A percentile compares a stretch with the other conserved stretches of the same genome.
Conservation (phyloP, 2,329 filamentous ascomycete species). For the Coleophoma cylindrospora region DNA sequence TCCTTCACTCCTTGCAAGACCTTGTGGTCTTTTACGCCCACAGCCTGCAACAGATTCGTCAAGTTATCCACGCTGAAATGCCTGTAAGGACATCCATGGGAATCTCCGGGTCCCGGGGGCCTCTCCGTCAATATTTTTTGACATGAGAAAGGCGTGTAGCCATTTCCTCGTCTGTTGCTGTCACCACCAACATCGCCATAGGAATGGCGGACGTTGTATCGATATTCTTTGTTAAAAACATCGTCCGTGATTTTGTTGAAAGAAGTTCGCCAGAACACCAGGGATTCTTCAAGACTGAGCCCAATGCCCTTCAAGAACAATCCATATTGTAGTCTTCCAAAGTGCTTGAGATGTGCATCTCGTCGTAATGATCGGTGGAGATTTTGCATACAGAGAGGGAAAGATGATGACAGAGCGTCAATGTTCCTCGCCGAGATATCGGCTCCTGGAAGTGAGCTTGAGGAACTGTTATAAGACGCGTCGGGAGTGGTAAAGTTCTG, state of each 20-base stretch:
- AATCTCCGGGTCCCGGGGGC: slow-evolving; percentile 78
- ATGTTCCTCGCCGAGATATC: slow-evolving; percentile 75
- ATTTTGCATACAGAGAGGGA: slow-evolving; percentile 91
- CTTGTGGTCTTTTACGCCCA: slow-evolving; percentile 73
- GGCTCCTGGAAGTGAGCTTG: slow-evolving; percentile 61
- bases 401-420: slow-evolving; percentile 73
- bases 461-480: slow-evolving; percentile 63
- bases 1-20: slow-evolving; percentile 79
- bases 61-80: slow-evolving; percentile 91
- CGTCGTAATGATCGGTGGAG: slow-evolving; percentile 81
- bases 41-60: slow-evolving; percentile 65
- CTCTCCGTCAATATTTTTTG: slow-evolving; percentile 93
- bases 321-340: slow-evolving; percentile 86
- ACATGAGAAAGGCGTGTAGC: slow-evolving; percentile 88
- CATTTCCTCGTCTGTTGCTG: slow-evolving; percentile 76
- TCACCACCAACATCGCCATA: slow-evolving; percentile 97
- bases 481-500: slow-evolving; percentile 95
- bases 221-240: slow-evolving; percentile 94
- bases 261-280: slow-evolving; percentile 83
- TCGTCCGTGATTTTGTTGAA: slow-evolving; percentile 91
- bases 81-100: slow-evolving; percentile 93
- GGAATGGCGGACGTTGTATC: slow-evolving; percentile 91
- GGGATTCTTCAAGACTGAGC: slow-evolving; percentile 82
- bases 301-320: slow-evolving; percentile 97
- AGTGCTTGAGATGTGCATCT: slow-evolving; percentile 90